Evolutionary conservation across 352 stramenopile species (phyloP), one percentile per base, ranked within the genome.

Genomic region (Nothophytophthora sp.): DNA sequence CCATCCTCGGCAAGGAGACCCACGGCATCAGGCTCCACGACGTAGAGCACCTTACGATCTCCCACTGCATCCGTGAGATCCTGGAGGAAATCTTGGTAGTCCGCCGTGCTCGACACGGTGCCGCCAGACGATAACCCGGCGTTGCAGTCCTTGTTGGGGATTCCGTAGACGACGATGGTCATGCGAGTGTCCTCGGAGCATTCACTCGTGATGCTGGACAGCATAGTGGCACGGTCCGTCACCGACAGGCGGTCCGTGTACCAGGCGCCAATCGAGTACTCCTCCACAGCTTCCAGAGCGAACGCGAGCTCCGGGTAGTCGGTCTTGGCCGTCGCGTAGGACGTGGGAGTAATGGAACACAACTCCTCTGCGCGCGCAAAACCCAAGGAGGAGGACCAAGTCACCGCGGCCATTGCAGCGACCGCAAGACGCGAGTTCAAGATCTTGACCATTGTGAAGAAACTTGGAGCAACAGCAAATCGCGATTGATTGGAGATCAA

Each of bases 71-170:
- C 50, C 3, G 63, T 60, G 10, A 92, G 57, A 12, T 57, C 48
- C 27, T 52, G 41, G 4, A 92, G 15, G 43, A 86, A 92, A 20
- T 39, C 19, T 44, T 60, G 48, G 49, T 92, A 92, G 39, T 72
- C 52, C 0, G 46, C 63, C 0, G 67, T 62, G 37, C 62, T 84
- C 23, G 55, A 56, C 36, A 85, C 70, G 9, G 41, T 67, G 20
- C 63, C 64, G 0, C 39, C 63, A 1, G 51, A 66, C 32, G 81
- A 91, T n/a, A 70, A 71, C 2, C 62, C 59, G 13, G 62, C 67
- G n/a, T 63, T 54, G 50, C 82, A 92, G 54, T 92, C 82, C 56
- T 92, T 92, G 55, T 80, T 78, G 27, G 82, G 82, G 29, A 92
- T 60, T 13, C 73, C 82, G 44, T 92, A 90, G 3, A 92, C 75